Evolutionary conservation across 371 early-diverging fungal genomes (phyloP), one percentile per base, ranked within the genome.

Genomic region (Mucor sp.): DNA sequence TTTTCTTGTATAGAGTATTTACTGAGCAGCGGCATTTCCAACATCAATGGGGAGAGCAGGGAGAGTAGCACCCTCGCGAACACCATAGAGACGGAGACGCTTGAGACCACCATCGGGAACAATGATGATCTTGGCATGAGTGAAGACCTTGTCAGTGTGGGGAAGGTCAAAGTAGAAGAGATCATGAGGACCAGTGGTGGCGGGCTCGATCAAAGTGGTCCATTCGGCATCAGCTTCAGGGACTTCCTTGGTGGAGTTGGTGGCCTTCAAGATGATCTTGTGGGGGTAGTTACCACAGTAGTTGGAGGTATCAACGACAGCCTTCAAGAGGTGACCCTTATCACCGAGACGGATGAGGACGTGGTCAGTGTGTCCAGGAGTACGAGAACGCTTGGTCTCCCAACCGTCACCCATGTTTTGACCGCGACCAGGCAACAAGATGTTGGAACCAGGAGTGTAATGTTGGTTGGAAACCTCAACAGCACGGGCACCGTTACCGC

Each of bases 271-370:
- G 27, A 82, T 66, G 30, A 90, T 86, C 33, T 86, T 80, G 72
- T 93, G 86, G 28, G 97, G 96, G 70, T 86, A 93, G 79, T 95
- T 95, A 62, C 97, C 97, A 73, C 90, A 89, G 77, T 87, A 95
- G 64, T 91, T 87, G 47, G 87, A 87, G 7, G 96, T 96, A 70
- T 97, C 97, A 19, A 97, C 77, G 57, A 90, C 91, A 32, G 91
- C 85, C 67, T 89, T 83, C 15, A 91, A 75, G 19, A 96, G 71
- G 67, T 86, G 89, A 6, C 94, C 94, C n/a, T 84, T 78, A 68
- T 75, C 83, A 56, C 94, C 95, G n/a, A 96, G 83, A 32, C 83
- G 81, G 61, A 96, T 77, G 17, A 89, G 79, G 27, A 86, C 89
- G 82, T 89, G 89, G 74, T 97, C 95, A 58, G 76, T 81, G 73